A percentile compares a stretch with the other conserved stretches of the same genome.
Evolutionary conservation across 441 rosid genomes (phyloP).

Genomic region (Metrosideros polymorpha): DNA sequence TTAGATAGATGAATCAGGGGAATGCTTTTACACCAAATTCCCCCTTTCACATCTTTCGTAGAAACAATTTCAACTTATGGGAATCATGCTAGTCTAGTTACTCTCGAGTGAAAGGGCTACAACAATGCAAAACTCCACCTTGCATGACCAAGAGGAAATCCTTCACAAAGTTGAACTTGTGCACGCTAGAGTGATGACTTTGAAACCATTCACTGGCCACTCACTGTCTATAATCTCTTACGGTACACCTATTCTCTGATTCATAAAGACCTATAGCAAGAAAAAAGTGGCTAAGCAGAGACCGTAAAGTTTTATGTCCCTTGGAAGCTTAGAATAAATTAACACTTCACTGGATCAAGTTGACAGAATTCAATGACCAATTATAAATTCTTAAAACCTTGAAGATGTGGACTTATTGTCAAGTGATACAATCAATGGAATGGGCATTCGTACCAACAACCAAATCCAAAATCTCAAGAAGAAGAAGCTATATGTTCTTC

Average conservation of each 20-base stretch:
- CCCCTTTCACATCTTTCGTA: neutral
- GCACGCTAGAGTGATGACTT: neutral
- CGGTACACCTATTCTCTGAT: neutral
- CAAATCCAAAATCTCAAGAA: neutral
- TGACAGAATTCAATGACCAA: neutral
- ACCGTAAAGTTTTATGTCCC: neutral
- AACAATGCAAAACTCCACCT: neutral
- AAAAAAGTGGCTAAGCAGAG: neutral
- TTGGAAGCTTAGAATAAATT: neutral
- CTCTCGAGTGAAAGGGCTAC: neutral
- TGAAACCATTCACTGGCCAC: neutral
- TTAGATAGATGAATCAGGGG: neutral
- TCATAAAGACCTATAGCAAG: neutral
- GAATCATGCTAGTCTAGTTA: neutral
- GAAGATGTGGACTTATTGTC: neutral
- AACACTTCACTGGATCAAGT: neutral
- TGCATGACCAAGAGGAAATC: neutral
- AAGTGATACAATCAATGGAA: neutral
- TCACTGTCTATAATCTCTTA: neutral
- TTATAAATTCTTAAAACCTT: neutral
- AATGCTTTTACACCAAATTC: neutral
- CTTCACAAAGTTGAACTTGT: neutral
- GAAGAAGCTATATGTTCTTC: neutral
- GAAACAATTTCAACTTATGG: neutral
- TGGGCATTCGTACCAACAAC: neutral